Conservation (phyloP, 2,329 filamentous ascomycete genomes). For the Exophiala sp. region DNA sequence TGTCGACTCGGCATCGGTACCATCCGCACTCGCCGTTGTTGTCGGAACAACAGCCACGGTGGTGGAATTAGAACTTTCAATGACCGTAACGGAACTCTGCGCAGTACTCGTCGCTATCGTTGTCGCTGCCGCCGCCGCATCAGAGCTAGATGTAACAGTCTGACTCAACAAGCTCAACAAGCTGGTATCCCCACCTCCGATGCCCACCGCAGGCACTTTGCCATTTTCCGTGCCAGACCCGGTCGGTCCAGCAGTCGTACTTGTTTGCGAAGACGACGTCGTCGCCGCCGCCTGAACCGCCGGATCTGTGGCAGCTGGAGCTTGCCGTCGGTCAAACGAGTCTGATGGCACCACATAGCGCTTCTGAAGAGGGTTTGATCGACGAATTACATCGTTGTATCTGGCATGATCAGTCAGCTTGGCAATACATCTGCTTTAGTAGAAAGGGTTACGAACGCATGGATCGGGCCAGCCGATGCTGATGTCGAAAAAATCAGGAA, state of each 20-base stretch:
- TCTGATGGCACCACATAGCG: conserved; percentile 13
- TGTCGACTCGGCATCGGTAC: neutral
- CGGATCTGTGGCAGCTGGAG: conserved; percentile 14
- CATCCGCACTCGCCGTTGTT: neutral
- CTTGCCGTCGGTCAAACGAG: conserved; percentile 6
- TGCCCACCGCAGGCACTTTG: conserved; percentile 25
- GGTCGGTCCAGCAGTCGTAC: conserved; percentile 10
- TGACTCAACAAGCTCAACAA: conserved; percentile 22
- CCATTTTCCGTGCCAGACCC: conserved; percentile 24
- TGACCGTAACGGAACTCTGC: no score
- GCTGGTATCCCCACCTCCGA: conserved; percentile 22
- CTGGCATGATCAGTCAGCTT: conserved; percentile 11
- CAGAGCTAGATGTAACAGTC: conserved; percentile 2
- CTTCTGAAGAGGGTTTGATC: conserved; percentile 8
- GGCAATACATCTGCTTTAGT: no score
- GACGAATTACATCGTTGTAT: conserved; percentile 17
- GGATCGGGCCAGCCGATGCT: conserved; percentile 26
- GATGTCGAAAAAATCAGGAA: conserved; percentile 14
- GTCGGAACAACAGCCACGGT: neutral
- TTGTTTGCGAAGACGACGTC: neutral
- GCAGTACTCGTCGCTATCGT: neutral
- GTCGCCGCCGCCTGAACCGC: neutral
- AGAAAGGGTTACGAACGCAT: conserved; percentile 9
- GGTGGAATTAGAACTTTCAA: no score
- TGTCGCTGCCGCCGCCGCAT: neutral